These are phyloP conservation scores for Botrytis aclada DNA, from an alignment of 2,329 filamentous ascomycete species.

Conservation along the genomic window DNA sequence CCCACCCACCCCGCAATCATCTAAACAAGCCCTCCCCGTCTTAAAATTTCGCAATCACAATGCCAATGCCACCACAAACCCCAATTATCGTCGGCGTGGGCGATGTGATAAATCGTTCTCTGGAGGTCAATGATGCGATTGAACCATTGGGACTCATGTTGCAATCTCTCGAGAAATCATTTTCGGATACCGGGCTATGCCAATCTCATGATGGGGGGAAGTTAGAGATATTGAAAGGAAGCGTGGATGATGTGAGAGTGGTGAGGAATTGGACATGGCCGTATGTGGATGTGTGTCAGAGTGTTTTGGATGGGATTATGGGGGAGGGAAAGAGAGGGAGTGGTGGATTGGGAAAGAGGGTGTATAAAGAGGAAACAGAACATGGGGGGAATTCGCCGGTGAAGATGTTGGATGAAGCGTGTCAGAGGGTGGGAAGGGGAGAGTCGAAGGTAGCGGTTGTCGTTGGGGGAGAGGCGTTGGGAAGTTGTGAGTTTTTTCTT, in stretches of 20 bases:
- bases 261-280: slow-evolving; percentile 9
- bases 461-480: slow-evolving; percentile 63
- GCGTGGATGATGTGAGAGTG: slow-evolving; percentile 48
- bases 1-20: neutral
- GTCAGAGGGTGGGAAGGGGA: slow-evolving; percentile 52
- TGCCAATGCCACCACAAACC: neutral
- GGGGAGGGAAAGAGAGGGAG: neutral
- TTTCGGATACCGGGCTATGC: neutral
- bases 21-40: neutral
- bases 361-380: slow-evolving; percentile 3
- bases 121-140: slow-evolving; percentile 49
- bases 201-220: slow-evolving; percentile 48
- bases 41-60: neutral
- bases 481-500: slow-evolving; percentile 30
- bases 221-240: slow-evolving; percentile 15
- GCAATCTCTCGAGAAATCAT: neutral
- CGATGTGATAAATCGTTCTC: slow-evolving; percentile 58
- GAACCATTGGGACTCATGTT: slow-evolving; percentile 58
- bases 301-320: neutral
- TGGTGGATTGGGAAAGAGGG: neutral
- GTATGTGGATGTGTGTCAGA: slow-evolving; percentile 2
- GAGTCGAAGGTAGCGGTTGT: slow-evolving; percentile 56
- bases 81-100: slow-evolving; percentile 62
- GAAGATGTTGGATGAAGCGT: slow-evolving; percentile 61
- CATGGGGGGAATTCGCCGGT: slow-evolving; percentile 51